A percentile compares a stretch with the other conserved stretches of the same genome.
These are phyloP conservation scores for Echites panduratus DNA, from an alignment of 257 asterid species.

Conservation along the genomic window DNA sequence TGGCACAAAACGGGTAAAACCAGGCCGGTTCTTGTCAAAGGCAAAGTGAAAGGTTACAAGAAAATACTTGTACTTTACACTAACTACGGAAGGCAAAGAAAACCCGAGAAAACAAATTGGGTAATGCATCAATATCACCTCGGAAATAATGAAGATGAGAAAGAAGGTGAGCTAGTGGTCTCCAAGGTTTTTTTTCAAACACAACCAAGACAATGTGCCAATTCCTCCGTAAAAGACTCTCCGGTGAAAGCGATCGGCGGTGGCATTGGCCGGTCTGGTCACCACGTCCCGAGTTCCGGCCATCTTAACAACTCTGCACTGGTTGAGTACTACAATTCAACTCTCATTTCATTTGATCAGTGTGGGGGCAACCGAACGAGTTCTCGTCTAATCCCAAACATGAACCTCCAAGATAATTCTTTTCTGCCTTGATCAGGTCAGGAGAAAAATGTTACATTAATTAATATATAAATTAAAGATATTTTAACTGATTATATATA, in stretches of 20 bases:
- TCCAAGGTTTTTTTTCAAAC: slow-evolving; percentile 46
- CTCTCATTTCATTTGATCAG: slow-evolving; percentile 37
- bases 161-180: slow-evolving; percentile 41
- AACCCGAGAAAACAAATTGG: slow-evolving; percentile 47
- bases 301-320: slow-evolving; percentile 13
- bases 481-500: not conserved
- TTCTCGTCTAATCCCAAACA: slow-evolving; percentile 18
- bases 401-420: slow-evolving; percentile 14
- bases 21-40: slow-evolving; percentile 30
- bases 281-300: not conserved
- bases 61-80: slow-evolving; percentile 44
- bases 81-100: slow-evolving; percentile 40
- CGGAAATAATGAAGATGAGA: slow-evolving; percentile 44
- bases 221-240: slow-evolving; percentile 20
- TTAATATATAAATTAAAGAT: not conserved
- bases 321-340: slow-evolving; percentile 25
- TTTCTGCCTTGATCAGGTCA: slow-evolving; percentile 14
- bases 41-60: slow-evolving; percentile 42
- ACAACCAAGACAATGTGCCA: slow-evolving; percentile 42
- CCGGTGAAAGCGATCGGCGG: slow-evolving; percentile 15
- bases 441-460: not conserved
- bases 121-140: slow-evolving; percentile 51
- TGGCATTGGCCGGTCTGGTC: slow-evolving; percentile 5
- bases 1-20: slow-evolving; percentile 53
- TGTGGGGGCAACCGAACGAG: slow-evolving; percentile 20